Evolutionary conservation across 768 basidiomycete species (phyloP).

Genomic region (Agaricus blazei): DNA sequence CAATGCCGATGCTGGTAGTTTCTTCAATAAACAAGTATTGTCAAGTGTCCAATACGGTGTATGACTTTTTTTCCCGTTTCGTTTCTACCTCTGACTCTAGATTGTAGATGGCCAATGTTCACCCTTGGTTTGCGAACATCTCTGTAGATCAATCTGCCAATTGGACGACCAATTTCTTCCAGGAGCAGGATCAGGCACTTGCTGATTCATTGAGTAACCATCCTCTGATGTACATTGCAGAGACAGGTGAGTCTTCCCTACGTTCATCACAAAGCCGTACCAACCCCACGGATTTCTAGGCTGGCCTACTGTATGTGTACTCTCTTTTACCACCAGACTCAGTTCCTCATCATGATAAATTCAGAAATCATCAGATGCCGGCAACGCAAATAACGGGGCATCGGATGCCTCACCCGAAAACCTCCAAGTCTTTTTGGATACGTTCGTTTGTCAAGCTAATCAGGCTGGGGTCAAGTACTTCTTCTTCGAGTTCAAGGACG

Average conservation of each 20-base stretch:
- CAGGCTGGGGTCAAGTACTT: constrained; percentile 79
- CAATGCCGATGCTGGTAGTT: constrained; percentile 81
- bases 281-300: constrained; percentile 13
- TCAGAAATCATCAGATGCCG: constrained; percentile 55
- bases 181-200: constrained; percentile 52
- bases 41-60: constrained; percentile 65
- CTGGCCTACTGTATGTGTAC: constrained; percentile 58
- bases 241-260: constrained; percentile 55
- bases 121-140: constrained; percentile 91
- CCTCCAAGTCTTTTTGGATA: constrained; percentile 79
- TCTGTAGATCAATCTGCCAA: constrained; percentile 59
- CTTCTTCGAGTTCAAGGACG: constrained; percentile 83
- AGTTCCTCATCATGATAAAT: neutral
- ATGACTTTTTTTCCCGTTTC: constrained; percentile 17
- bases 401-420: constrained; percentile 56
- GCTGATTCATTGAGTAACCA: constrained; percentile 60
- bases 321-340: neutral
- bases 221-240: constrained; percentile 86
- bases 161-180: constrained; percentile 84
- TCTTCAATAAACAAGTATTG: constrained; percentile 71
- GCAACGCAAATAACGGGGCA: constrained; percentile 62
- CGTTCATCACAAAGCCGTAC: neutral
- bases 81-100: neutral
- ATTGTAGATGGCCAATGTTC: constrained; percentile 78
- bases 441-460: constrained; percentile 86